Base-by-base conservation (phyloP, 208 protist genomes). In the Angomonas deanei region DNA sequence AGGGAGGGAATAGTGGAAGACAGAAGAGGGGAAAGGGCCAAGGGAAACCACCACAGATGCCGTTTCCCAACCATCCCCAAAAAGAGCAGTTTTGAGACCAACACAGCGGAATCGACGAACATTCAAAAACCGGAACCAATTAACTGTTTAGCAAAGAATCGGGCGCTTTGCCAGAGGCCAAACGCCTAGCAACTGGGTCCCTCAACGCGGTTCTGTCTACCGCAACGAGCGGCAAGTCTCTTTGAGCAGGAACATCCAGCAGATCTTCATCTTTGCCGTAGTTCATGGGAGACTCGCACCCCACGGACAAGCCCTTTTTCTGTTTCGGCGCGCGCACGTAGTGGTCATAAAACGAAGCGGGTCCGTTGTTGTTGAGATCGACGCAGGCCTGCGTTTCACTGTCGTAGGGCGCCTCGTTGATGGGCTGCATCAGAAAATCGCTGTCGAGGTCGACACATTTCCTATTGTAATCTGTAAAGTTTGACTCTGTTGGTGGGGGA, bases 361-460 rank as follows among this genome's bases (percentile, higher is more conserved):
- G 74, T 19, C 75, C 73, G 21, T 78, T 74, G 33, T 66, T 68
- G 17, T 34, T 21, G n/a, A 56, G 68, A 57, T 88, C 82, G 6
- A 88, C 76, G 48, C 82, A 88, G 1, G 68, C 75, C 69, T 88
- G 82, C 27, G 82, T 88, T 49, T 88, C 82, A 50, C 78, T 86
- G 58, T 88, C 82, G 61, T 86, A 88, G 56, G 84, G 71, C 21
- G 82, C 82, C 39, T 88, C 82, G 32, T 85, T 83, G 48, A 88
- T 82, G 4, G 82, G 82, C 46, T 85, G 78, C 78, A 86, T 88
- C 13, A 88, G 63, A 52, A 69, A 83, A 26, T 83, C 68, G 30
- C 66, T 74, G 48, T 88, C 76, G 0, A 88, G 72, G 19, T 68
- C 66, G 0, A 72, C 48, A 42, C 75, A 82, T 28, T 74, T 36